These are phyloP conservation scores for Aschersonia sp. DNA, from an alignment of 2,329 filamentous ascomycete species.

Conservation along the genomic window DNA sequence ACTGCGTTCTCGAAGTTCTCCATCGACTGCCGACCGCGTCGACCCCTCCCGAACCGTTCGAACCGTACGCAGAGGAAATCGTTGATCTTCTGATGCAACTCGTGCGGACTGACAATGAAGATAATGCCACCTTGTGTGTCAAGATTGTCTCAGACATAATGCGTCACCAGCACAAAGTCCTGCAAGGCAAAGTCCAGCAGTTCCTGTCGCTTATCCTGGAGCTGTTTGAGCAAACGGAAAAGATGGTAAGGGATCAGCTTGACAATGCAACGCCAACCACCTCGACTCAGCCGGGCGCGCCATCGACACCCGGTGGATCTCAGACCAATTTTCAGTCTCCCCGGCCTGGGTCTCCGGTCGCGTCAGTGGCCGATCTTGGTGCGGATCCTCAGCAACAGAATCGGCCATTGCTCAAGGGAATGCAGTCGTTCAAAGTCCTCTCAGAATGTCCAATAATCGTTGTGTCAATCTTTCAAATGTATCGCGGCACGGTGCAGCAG, in stretches of 20 bases:
- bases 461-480: conserved; percentile 93
- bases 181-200: conserved; percentile 65
- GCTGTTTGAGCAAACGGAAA: conserved; percentile 89
- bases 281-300: conserved; percentile 37
- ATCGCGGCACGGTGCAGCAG: conserved; percentile 60
- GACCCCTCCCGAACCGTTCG: conserved; percentile 65
- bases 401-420: conserved; percentile 73
- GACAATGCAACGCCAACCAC: conserved; percentile 53
- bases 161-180: conserved; percentile 76
- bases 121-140: conserved; percentile 95
- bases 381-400: conserved; percentile 69
- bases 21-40: conserved; percentile 64
- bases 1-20: conserved; percentile 86
- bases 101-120: conserved; percentile 87
- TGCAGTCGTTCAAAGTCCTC: conserved; percentile 98
- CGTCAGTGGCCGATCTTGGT: conserved; percentile 66
- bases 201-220: conserved; percentile 90
- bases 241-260: conserved; percentile 88
- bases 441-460: conserved; percentile 98
- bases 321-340: conserved; percentile 72
- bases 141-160: conserved; percentile 97
- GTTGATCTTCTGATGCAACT: conserved; percentile 83
- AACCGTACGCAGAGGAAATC: conserved; percentile 76
- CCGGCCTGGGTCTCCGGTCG: conserved; percentile 76
- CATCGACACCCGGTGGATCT: conserved; percentile 51